Evolutionary conservation across 1,284 basidiomycete genomes (phyloP), one percentile per base, ranked within the genome.

Genomic region (Afroboletus lepidellus): DNA sequence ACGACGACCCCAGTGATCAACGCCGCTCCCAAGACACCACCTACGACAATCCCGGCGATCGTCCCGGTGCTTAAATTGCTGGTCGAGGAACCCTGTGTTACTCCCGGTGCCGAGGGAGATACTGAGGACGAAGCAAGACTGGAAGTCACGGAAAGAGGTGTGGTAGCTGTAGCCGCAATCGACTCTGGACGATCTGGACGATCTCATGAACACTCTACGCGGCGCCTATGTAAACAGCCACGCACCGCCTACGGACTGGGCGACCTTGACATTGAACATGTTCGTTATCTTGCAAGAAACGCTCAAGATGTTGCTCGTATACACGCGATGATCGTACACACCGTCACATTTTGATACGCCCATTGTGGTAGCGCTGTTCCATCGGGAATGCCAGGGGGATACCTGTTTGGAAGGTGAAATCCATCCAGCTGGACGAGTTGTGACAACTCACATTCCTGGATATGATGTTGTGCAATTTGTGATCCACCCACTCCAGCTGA

Each of bases 31-130:
- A 71, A 50, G 7, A 73, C 45, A 21, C 69, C 76, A 25, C 76
- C 76, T 13, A 77, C 66, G 3, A 75, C 67, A 15, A 73, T 72
- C 6, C 60, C 70, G 0, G 61, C 69, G 13, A 71, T 70, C 11
- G 63, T 64, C 7, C 53, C 65, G 0, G 55, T 45, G 24, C 59
- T 48, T n/a, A 54, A 55, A 12, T 11, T 53, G 2, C 16, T n/a
- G 3, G 13, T 5, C 5, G 32, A 33, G 4, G 32, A 33, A 4
- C 3, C 4, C 15, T 16, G 32, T 16, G 32, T 33, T 33, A 13
- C 32, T 33, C 15, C 32, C 13, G 32, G n/a, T 4, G 32, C 4
- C 16, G 16, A 16, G 8, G 34, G 18, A 37, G 34, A 3, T 18
- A 13, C 3, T 11, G 18, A 37, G 6, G n/a, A 2, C 18, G 34